Base-by-base conservation (phyloP, 108 stramenopile species). In the Cyclotella baltica region DNA sequence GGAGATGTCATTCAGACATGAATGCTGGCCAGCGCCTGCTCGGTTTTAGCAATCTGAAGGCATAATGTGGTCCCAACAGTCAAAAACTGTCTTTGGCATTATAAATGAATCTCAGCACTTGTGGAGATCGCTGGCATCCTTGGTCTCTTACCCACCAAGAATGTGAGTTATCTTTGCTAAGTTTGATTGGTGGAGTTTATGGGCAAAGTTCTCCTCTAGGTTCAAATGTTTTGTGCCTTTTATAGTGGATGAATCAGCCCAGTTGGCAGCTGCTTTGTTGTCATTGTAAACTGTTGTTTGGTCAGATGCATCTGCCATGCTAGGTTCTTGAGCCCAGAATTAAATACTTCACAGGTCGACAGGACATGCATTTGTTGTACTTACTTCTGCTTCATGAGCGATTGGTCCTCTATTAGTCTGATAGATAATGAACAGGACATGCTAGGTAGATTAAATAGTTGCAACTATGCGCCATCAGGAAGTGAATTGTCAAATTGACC, bases 261-360 rank as follows among this genome's bases (percentile, higher is more conserved):
- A 53, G 52, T 53, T 19, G 20, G 4, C 4, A 4, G 20, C 52
- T 20, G 52, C 9, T 20, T 53, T 53, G n/a, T 53, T 53, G 52
- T 20, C 20, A 19, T 53, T 53, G 52, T 53, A 53, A 53, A 53
- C 52, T 53, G 52, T 53, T n/a, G n/a, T 53, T 53, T 20, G 52
- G 4, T 20, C n/a, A 20, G n/a, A 53, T 4, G 52, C 20, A 20
- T 53, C 52, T 13, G 13, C 4, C 4, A 20, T n/a, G 13, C 20
- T 20, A 4, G n/a, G 52, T 20, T 53, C 13, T 20, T n/a, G 11
- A 20, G 52, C 52, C 9, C 52, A 20, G n/a, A 19, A 19, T 15
- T 20, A n/a, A 19, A 53, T 20, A 19, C 52, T 53, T 4, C 4
- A 19, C 4, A 53, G 52, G 13, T 53, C 20, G 52, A 4, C n/a